Evolutionary conservation across 2,329 filamentous ascomycete species (phyloP), one percentile per base, ranked within the genome.

Genomic region (Diaporthe vaccinii): DNA sequence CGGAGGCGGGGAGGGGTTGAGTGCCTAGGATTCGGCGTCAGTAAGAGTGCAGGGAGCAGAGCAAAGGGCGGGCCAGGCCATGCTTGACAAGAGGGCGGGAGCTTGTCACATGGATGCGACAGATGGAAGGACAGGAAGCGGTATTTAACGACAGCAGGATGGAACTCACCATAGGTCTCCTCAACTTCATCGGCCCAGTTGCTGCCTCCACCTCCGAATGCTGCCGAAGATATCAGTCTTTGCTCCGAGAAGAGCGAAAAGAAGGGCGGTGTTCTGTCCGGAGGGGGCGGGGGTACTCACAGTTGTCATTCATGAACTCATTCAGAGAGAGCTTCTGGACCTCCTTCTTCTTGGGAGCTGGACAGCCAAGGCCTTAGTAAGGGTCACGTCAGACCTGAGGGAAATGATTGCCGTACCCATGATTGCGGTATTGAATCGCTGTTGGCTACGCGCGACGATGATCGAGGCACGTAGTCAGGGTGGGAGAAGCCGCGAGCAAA

Each of bases 171-270:
- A 85, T 92, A 91, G 79, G 94, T 90, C 82, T 98, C 95, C 86
- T 99, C 97, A 88, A 99, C 98, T 85, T 99, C 97, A 87, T 99
- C 97, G 82, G 97, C 97, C 97, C 97, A 99, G 80, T 97, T 98
- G 83, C 96, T 71, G 34, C 75, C 95, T 68, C 65, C 68, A 58
- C 51, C 71, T 80, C 87, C 89, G 79, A 87, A 88, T 78, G 86
- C 87, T 88, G 72, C 65, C 76, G 75, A 75, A 41, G 76, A 49
- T 78, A 81, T 83, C 78, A 83, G 80, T 78, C 72, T 70, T 74
- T 68, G 44, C 67, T 59, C 75, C 76, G 62, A 76, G 51, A 80
- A 83, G 82, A 81, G 70, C 75, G 76, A 76, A 75, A 76, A 77
- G 73, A 76, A 77, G 73, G 59, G 58, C 41, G 68, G 31, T 28